Evolutionary conservation across 192 early-diverging fungal genomes (phyloP).

Genomic region (Backusella mclennaniae): DNA sequence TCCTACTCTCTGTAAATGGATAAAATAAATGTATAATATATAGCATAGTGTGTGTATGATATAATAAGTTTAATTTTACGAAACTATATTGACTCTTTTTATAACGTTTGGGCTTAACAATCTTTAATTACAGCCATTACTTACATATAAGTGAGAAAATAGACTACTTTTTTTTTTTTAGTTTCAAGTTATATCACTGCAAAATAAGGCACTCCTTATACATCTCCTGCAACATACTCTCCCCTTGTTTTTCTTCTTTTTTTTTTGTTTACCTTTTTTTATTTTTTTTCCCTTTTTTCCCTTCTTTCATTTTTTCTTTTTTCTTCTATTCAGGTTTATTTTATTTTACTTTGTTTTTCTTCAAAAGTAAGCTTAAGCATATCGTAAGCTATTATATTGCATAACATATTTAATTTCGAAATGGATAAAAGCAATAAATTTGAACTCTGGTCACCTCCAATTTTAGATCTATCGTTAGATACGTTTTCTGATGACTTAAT

Average conservation of each 20-base stretch:
- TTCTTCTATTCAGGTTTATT: background rate
- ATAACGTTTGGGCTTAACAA: background rate
- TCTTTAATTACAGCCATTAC: background rate
- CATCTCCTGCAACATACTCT: slow-evolving; percentile 4
- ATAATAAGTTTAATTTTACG: background rate
- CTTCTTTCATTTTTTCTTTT: background rate
- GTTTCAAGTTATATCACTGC: background rate
- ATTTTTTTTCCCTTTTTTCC: background rate
- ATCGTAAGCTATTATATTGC: slow-evolving; percentile 1
- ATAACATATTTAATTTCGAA: background rate
- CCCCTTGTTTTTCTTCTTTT: background rate
- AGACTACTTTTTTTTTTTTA: background rate
- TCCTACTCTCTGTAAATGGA: background rate
- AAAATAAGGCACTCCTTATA: background rate
- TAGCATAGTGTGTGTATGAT: background rate
- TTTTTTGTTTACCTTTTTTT: background rate
- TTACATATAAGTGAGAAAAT: background rate
- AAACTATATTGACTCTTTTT: background rate
- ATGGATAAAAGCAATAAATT: slow-evolving; percentile 1
- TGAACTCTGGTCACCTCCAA: slow-evolving; percentile 11
- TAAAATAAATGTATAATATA: background rate
- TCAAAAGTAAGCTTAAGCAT: background rate
- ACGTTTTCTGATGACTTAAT: slow-evolving; percentile 5
- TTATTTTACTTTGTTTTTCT: background rate
- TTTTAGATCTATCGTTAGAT: slow-evolving; percentile 8